Evolutionary conservation across 306 rosid genomes (phyloP).

Genomic region (Medicago truncatula): DNA sequence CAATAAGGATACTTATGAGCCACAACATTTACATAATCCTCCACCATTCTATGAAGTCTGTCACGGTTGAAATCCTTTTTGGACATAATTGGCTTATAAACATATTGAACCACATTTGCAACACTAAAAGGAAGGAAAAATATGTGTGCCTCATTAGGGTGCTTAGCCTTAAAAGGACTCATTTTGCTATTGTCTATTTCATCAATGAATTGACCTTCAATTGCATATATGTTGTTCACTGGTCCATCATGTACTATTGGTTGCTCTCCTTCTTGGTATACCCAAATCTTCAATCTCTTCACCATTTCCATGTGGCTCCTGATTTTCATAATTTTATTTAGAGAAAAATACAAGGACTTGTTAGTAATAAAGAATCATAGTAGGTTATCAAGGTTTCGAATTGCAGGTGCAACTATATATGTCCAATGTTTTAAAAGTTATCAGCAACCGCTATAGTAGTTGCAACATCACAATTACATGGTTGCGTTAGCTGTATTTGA

Average conservation of each 20-base stretch:
- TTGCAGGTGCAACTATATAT: too few relatives aligned
- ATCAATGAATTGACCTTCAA: slow-evolving; percentile 72
- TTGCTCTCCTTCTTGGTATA: slow-evolving; percentile 63
- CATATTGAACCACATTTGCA: slow-evolving; percentile 49
- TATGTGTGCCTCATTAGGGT: slow-evolving; percentile 60
- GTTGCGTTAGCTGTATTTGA: background rate
- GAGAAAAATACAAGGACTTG: background rate
- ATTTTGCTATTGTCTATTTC: slow-evolving; percentile 54
- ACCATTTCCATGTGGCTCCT: slow-evolving; percentile 76
- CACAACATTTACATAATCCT: slow-evolving; percentile 48
- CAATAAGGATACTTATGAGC: slow-evolving; percentile 51
- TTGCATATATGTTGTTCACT: slow-evolving; percentile 56
- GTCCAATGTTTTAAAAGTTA: too few relatives aligned
- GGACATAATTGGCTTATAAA: slow-evolving; percentile 40
- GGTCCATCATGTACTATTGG: slow-evolving; percentile 72
- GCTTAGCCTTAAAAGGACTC: slow-evolving; percentile 53
- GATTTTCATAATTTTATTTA: background rate
- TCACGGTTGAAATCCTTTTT: slow-evolving; percentile 52
- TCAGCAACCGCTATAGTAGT: too few relatives aligned
- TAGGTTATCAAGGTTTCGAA: background rate
- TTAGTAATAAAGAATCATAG: background rate
- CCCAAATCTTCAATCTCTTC: slow-evolving; percentile 66
- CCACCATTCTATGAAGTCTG: slow-evolving; percentile 52
- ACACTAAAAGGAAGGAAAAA: slow-evolving; percentile 66
- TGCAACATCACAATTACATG: too few relatives aligned